These are phyloP conservation scores for Camelina hispida DNA, from an alignment of 345 rosid genomes.

Conservation along the genomic window DNA sequence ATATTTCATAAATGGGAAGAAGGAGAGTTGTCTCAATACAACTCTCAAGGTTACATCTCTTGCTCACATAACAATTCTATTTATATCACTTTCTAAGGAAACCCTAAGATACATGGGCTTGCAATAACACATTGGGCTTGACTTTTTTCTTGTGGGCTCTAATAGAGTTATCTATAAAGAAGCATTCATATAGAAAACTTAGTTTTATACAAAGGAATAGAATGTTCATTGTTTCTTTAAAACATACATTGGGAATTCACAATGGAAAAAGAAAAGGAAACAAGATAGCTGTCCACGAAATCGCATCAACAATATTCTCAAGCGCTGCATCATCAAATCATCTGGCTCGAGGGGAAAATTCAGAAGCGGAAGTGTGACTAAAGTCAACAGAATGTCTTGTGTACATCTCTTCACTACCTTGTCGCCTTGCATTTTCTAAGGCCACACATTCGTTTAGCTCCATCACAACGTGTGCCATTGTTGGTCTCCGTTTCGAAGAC, in stretches of 20 bases:
- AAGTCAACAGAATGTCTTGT: conserved; percentile 2
- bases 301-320: not conserved
- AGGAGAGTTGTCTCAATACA: too few species aligned
- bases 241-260: not conserved
- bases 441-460: conserved; percentile 52
- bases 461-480: conserved; percentile 48
- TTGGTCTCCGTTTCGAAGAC: conserved; percentile 44
- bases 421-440: conserved; percentile 26
- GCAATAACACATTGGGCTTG: too few species aligned
- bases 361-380: conserved; percentile 23
- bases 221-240: conserved; percentile 1
- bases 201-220: not conserved
- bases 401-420: conserved; percentile 29
- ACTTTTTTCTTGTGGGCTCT: too few species aligned
- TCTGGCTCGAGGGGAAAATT: conserved; percentile 40
- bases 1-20: too few species aligned
- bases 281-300: not conserved
- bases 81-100: too few species aligned
- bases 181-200: too few species aligned
- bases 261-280: not conserved
- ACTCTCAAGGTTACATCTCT: too few species aligned
- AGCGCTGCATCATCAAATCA: not conserved
- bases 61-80: too few species aligned
- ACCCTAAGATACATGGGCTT: too few species aligned
- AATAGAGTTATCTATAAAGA: not conserved